Evolutionary conservation across 1,139 yeast genomes (phyloP).

Genomic region (Suhomyces chickasaworum): DNA sequence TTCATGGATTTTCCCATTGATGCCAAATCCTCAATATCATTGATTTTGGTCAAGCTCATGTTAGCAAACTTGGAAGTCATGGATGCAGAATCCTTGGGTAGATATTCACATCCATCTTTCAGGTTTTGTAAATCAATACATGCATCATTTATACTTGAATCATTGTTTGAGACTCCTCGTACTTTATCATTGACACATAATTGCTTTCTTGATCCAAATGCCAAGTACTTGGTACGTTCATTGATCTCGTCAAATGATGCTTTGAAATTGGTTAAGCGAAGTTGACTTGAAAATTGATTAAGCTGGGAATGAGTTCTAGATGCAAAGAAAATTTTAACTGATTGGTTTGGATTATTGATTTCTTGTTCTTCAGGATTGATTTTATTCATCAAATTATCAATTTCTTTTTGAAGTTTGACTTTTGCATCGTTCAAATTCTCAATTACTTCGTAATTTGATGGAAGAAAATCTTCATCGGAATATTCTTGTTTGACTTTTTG

Average conservation of each 20-base stretch:
- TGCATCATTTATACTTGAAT: conserved; percentile 73
- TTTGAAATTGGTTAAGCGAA: conserved; percentile 63
- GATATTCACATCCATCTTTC: conserved; percentile 52
- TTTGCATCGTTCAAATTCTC: conserved; percentile 26
- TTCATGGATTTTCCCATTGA: conserved; percentile 56
- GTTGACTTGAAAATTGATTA: conserved; percentile 76
- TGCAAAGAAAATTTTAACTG: conserved; percentile 59
- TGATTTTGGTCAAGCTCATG: conserved; percentile 57
- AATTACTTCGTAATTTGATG: conserved; percentile 40
- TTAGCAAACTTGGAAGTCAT: conserved; percentile 57
- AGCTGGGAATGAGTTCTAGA: conserved; percentile 94
- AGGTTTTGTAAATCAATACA: conserved; percentile 71
- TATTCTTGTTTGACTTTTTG: conserved; percentile 6
- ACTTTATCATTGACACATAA: conserved; percentile 75
- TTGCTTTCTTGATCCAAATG: conserved; percentile 84
- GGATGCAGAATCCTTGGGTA: conserved; percentile 38
- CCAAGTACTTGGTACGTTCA: conserved; percentile 56
- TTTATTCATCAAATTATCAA: conserved; percentile 43
- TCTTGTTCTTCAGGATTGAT: conserved; percentile 29
- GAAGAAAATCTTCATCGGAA: conserved; percentile 35
- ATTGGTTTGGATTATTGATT: conserved; percentile 28
- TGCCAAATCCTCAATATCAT: conserved; percentile 83
- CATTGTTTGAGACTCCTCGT: conserved; percentile 35
- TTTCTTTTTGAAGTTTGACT: conserved; percentile 40
- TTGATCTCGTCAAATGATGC: conserved; percentile 52